A percentile compares a stretch with the other conserved stretches of the same genome.
Conservation (phyloP, 371 early-diverging fungal genomes). For the Rhizoclosmatium hyalinum region DNA sequence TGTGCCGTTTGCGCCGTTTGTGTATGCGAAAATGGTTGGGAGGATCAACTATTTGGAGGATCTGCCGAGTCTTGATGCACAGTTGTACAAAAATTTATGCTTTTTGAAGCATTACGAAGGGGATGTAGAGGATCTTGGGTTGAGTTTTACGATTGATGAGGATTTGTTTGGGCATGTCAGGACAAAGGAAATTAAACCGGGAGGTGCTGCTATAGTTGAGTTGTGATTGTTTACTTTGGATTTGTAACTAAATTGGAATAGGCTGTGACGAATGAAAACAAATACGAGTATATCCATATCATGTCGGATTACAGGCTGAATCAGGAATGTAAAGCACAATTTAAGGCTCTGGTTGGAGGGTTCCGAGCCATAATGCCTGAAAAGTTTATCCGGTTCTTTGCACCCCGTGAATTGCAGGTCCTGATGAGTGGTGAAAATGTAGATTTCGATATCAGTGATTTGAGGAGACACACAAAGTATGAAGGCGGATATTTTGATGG, state of each 20-base stretch:
- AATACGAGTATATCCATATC: conserved; percentile 46
- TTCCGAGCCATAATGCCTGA: conserved; percentile 43
- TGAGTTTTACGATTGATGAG: conserved; percentile 47
- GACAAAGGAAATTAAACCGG: conserved; percentile 35
- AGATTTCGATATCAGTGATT: conserved; percentile 40
- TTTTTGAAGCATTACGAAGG: conserved; percentile 53
- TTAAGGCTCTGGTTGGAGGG: conserved; percentile 43
- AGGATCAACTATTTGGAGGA: conserved; percentile 49
- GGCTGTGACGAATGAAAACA: conserved; percentile 45
- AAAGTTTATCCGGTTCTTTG: conserved; percentile 41
- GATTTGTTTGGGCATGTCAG: conserved; percentile 42
- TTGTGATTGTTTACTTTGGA: not conserved
- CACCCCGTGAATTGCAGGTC: conserved; percentile 85
- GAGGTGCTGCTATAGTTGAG: conserved; percentile 55
- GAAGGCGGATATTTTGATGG: conserved; percentile 53
- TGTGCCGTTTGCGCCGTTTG: conserved; percentile 90
- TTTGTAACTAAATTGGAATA: not conserved
- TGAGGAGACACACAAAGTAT: conserved; percentile 50
- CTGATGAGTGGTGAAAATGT: conserved; percentile 83
- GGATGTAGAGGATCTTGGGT: conserved; percentile 44
- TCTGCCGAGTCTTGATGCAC: conserved; percentile 46
- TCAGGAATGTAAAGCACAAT: conserved; percentile 49
- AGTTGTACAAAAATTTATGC: conserved; percentile 47
- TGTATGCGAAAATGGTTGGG: conserved; percentile 87
- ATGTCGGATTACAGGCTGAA: conserved; percentile 44